Evolutionary conservation across 75 land plant genomes (phyloP).

Genomic region (Sequoia sempervirens): DNA sequence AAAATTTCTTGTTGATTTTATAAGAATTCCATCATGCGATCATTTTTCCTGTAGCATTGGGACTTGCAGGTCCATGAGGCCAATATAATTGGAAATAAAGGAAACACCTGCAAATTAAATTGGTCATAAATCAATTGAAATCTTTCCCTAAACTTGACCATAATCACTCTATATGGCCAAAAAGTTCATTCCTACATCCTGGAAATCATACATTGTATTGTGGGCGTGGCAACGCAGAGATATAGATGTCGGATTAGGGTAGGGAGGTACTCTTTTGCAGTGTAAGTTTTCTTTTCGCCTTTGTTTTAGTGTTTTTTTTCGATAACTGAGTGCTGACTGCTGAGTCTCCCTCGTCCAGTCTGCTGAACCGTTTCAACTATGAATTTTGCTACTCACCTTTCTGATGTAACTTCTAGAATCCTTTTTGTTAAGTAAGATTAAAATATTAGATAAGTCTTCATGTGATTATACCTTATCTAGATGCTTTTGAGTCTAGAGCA

Average conservation of each 20-base stretch:
- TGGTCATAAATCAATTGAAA: not conserved
- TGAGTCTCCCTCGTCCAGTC: not conserved
- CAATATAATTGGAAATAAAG: not conserved
- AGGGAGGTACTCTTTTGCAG: not conserved
- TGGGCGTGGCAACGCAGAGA: not conserved
- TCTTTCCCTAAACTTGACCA: too few species aligned
- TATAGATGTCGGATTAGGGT: not conserved
- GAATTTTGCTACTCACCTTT: not conserved
- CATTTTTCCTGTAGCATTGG: not conserved
- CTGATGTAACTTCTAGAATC: not conserved
- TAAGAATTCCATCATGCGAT: not conserved
- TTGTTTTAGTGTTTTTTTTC: not conserved
- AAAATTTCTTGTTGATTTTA: not conserved
- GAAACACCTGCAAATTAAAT: not conserved
- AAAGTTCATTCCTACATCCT: too few species aligned
- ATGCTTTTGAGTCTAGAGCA: not conserved
- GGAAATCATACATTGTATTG: too few species aligned
- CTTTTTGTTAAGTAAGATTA: constrained; percentile 36
- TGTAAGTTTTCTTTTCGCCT: not conserved
- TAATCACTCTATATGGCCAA: too few species aligned
- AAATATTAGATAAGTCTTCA: constrained; percentile 33
- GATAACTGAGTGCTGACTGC: not conserved
- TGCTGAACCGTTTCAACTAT: not conserved
- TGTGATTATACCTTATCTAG: not conserved
- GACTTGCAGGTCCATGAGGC: not conserved